Conservation (phyloP, 805 yeast species). For the Grigorovia transvaalensis region DNA sequence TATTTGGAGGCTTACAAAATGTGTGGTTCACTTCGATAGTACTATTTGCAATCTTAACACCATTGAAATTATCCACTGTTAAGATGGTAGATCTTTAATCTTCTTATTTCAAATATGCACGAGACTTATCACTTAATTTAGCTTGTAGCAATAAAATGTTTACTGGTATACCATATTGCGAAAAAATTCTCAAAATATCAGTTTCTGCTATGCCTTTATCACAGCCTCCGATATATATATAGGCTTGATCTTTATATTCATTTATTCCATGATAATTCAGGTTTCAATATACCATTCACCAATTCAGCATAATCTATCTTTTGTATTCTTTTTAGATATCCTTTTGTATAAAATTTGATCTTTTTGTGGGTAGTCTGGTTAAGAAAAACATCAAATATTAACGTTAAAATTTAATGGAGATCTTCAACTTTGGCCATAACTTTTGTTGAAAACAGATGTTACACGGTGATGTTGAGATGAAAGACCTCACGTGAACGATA, state of each 20-base stretch:
- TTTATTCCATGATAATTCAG: slow-evolving; percentile 79
- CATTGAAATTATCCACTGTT: slow-evolving; percentile 85
- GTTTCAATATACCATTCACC: slow-evolving; percentile 41
- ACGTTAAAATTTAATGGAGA: no score
- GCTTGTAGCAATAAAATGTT: slow-evolving; percentile 63
- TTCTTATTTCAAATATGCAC: slow-evolving; percentile 71
- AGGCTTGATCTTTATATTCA: slow-evolving; percentile 69
- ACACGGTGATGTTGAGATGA: no score
- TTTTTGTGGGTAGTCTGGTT: no score
- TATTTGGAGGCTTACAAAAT: slow-evolving; percentile 44
- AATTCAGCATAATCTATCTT: slow-evolving; percentile 59
- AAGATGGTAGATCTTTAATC: slow-evolving; percentile 69
- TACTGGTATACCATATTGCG: slow-evolving; percentile 83
- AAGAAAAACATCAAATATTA: no score
- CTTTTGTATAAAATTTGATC: background rate
- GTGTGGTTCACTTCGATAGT: slow-evolving; percentile 61
- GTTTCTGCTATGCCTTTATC: slow-evolving; percentile 57
- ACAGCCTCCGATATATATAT: slow-evolving; percentile 66
- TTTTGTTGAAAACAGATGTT: no score
- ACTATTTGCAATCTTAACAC: slow-evolving; percentile 43
- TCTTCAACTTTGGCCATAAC: no score
- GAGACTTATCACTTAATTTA: slow-evolving; percentile 49
- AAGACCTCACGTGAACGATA: no score
- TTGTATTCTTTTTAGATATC: slow-evolving; percentile 33
- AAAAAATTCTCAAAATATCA: slow-evolving; percentile 67